Evolutionary conservation across 805 yeast genomes (phyloP).

Genomic region (Candida coleopterorum): DNA sequence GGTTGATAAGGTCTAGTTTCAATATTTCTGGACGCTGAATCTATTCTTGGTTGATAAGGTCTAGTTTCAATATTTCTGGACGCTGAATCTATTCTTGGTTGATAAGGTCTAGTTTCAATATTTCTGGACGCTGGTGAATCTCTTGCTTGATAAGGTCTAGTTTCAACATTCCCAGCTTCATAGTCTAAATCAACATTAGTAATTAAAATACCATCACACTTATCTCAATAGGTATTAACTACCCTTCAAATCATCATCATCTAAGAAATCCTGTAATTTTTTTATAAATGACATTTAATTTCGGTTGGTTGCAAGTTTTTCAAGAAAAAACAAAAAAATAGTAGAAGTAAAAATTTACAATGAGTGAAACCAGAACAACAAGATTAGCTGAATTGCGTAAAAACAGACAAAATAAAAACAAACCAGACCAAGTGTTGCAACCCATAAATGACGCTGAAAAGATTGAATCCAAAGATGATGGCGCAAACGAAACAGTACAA

Average conservation of each 20-base stretch:
- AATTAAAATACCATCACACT: neutral
- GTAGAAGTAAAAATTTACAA: no score
- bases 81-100: no score
- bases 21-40: neutral
- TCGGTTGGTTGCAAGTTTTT: neutral
- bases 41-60: neutral
- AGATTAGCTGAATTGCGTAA: constrained; percentile 16
- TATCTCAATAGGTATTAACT: constrained; percentile 2
- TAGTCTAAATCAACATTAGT: neutral
- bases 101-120: no score
- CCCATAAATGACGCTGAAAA: no score
- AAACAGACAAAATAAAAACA: constrained; percentile 3
- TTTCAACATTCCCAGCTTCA: no score
- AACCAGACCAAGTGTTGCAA: neutral
- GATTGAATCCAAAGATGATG: no score
- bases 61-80: neutral
- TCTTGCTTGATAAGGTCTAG: no score
- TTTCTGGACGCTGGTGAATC: no score
- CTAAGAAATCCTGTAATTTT: constrained; percentile 7
- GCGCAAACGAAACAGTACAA: constrained; percentile 23
- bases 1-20: no score
- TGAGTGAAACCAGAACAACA: constrained; percentile 11
- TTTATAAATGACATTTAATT: constrained; percentile 6
- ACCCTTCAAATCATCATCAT: constrained; percentile 5
- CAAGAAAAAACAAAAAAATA: neutral